These are phyloP conservation scores for Exophiala sp. DNA, from an alignment of 2,329 filamentous ascomycete species.

Conservation along the genomic window DNA sequence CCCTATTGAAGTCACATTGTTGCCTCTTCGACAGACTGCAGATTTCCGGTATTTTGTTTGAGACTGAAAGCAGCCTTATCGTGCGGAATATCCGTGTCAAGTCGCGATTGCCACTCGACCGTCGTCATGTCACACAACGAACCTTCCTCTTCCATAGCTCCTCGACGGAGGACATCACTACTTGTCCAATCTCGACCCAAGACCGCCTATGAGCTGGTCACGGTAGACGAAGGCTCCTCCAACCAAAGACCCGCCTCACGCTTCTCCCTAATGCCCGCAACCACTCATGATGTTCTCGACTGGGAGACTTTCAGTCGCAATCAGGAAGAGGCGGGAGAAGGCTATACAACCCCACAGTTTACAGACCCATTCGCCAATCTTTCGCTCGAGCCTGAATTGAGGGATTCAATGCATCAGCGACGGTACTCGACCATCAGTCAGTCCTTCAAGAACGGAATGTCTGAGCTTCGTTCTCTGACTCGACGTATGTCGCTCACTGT, in stretches of 20 bases:
- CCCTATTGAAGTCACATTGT: too few species aligned
- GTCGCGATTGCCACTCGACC: not conserved
- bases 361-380: constrained; percentile 22
- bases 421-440: constrained; percentile 25
- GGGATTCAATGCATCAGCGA: constrained; percentile 16
- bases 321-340: constrained; percentile 13
- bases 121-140: constrained; percentile 27
- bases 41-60: not conserved
- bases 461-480: constrained; percentile 24
- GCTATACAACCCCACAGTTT: constrained; percentile 10
- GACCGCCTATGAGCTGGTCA: constrained; percentile 29
- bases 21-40: not conserved
- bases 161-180: constrained; percentile 39
- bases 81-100: not conserved
- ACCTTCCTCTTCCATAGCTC: constrained; percentile 26
- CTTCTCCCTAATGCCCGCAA: constrained; percentile 14
- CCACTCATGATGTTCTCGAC: constrained; percentile 18
- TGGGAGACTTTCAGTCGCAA: constrained; percentile 20
- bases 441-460: constrained; percentile 26
- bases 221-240: constrained; percentile 1
- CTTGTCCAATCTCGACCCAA: constrained; percentile 37
- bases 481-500: constrained; percentile 28
- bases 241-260: constrained; percentile 12
- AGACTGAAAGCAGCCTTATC: constrained; percentile 1
- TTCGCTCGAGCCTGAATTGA: constrained; percentile 1